Evolutionary conservation across 192 early-diverging fungal genomes (phyloP).

Genomic region (Coemansia sp.): DNA sequence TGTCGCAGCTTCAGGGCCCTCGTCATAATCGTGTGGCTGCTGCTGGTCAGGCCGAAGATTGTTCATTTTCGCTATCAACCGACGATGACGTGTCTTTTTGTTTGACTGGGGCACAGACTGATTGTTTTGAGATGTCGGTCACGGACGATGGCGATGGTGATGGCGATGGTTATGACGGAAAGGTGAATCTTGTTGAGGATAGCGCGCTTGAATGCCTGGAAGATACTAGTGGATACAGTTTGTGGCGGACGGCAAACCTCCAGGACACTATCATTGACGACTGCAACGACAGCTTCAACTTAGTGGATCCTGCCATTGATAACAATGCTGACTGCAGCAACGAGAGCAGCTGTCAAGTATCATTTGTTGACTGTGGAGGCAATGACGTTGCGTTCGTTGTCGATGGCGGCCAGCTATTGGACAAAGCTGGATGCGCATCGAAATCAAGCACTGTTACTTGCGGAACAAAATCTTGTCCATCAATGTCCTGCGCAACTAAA

Average conservation of each 20-base stretch:
- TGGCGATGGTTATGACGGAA: background rate
- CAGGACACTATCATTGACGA: slow-evolving; percentile 1
- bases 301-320: background rate
- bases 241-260: slow-evolving; percentile 6
- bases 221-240: slow-evolving; percentile 2
- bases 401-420: background rate
- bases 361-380: background rate
- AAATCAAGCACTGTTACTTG: background rate
- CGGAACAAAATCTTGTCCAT: background rate
- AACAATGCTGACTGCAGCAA: background rate
- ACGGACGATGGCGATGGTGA: background rate
- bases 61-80: background rate
- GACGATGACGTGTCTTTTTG: slow-evolving; percentile 1
- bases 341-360: slow-evolving; percentile 5
- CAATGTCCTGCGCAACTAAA: background rate
- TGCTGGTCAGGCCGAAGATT: background rate
- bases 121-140: background rate
- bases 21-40: background rate
- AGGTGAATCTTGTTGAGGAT: background rate
- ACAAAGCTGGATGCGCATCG: background rate
- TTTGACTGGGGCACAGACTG: background rate
- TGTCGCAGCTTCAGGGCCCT: background rate
- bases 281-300: background rate
- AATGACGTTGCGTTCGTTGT: slow-evolving; percentile 3
- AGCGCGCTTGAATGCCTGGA: slow-evolving; percentile 6